These are phyloP conservation scores for Gaultheria prostrata DNA, from an alignment of 148 eudicot species.

Conservation along the genomic window DNA sequence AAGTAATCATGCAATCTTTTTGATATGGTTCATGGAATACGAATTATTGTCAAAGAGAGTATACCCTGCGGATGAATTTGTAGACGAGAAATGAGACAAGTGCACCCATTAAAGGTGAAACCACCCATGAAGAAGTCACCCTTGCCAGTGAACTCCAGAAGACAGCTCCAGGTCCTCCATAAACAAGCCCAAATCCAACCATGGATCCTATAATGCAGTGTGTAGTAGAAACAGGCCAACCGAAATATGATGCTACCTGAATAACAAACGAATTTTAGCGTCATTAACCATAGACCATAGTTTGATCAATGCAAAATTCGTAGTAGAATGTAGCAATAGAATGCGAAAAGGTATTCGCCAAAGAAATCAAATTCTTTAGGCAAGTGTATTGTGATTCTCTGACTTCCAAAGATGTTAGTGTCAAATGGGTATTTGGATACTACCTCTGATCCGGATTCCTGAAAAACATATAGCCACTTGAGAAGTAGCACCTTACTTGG, in stretches of 20 bases:
- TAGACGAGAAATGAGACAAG: slow-evolving; percentile 81
- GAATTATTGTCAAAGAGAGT: slow-evolving; percentile 11
- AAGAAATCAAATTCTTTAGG: neutral
- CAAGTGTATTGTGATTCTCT: neutral
- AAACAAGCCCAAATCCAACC: slow-evolving; percentile 95
- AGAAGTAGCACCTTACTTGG: neutral
- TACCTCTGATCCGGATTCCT: neutral
- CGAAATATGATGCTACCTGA: slow-evolving; percentile 90
- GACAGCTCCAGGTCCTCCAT: slow-evolving; percentile 87
- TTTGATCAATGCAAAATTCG: too few species aligned
- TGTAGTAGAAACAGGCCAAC: slow-evolving; percentile 99
- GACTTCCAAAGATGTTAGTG: neutral
- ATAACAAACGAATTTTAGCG: neutral
- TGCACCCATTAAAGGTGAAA: slow-evolving; percentile 87
- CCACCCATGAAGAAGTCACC: slow-evolving; percentile 93
- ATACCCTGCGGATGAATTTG: slow-evolving; percentile 98
- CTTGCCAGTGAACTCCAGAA: slow-evolving; percentile 96
- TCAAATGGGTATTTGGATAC: neutral
- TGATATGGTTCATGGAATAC: neutral
- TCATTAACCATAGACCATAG: too few species aligned
- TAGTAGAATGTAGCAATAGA: too few species aligned
- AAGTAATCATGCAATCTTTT: too few species aligned
- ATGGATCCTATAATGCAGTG: slow-evolving; percentile 97
- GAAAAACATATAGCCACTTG: neutral
- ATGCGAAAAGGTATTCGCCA: neutral